Percentiles rank a stretch among this genome's conserved stretches.
Conservation (phyloP, 495 filamentous ascomycete species). For the Talaromyces ruber region DNA sequence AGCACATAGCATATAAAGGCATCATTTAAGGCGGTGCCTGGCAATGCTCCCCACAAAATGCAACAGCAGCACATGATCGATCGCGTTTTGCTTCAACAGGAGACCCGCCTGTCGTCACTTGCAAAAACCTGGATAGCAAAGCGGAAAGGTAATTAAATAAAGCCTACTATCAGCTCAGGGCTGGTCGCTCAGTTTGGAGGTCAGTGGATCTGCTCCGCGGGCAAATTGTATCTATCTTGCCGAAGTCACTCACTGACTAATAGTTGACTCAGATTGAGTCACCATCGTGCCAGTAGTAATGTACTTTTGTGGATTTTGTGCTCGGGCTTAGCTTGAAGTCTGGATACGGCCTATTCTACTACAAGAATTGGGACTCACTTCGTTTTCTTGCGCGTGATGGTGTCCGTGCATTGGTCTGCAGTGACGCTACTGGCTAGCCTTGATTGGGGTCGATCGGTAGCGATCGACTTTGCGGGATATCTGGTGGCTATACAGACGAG, state of each 20-base stretch:
- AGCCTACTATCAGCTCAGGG: neutral
- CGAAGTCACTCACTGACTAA: conserved; percentile 1
- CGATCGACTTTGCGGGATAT: neutral
- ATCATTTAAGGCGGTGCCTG: neutral
- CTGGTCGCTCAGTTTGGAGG: neutral
- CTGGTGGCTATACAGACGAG: neutral
- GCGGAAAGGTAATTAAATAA: neutral
- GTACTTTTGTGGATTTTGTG: neutral
- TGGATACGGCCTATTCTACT: neutral
- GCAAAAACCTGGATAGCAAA: neutral
- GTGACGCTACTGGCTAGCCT: neutral
- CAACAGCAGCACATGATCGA: conserved; percentile 8
- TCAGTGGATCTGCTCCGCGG: neutral
- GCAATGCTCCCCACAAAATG: conserved; percentile 7
- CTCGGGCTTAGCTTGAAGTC: neutral
- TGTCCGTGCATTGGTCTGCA: conserved; percentile 6
- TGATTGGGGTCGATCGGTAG: neutral
- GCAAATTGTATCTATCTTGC: neutral
- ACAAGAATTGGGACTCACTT: neutral
- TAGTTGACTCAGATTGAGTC: neutral
- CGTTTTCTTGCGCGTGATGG: conserved; percentile 5
- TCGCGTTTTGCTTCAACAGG: neutral
- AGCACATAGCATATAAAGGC: neutral
- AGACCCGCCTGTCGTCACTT: conserved; percentile 3
- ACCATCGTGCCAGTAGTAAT: neutral